A percentile compares a stretch with the other conserved stretches of the same genome.
Evolutionary conservation across 2,329 filamentous ascomycete species (phyloP).

Genomic region (Thelonectria discophora): DNA sequence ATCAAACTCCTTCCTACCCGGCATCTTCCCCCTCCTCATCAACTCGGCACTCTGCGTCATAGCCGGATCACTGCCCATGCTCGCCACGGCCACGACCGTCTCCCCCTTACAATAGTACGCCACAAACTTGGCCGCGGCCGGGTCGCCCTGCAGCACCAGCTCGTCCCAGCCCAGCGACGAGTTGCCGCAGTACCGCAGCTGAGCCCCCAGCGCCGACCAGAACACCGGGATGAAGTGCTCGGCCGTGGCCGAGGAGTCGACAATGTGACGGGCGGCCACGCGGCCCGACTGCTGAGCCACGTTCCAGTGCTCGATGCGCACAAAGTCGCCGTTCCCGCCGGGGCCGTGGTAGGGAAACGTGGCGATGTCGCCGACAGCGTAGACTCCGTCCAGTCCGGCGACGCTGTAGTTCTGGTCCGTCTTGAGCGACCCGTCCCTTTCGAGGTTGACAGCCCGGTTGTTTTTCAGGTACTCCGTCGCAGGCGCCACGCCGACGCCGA

Average conservation of each 20-base stretch:
- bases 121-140: conserved; percentile 81
- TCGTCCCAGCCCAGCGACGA: conserved; percentile 85
- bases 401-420: conserved; percentile 85
- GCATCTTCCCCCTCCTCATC: conserved; percentile 86
- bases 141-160: conserved; percentile 79
- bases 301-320: conserved; percentile 98
- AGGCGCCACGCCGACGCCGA: conserved; percentile 88
- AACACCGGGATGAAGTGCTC: conserved; percentile 91
- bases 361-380: conserved; percentile 93
- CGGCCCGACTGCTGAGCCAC: conserved; percentile 94
- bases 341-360: conserved; percentile 95
- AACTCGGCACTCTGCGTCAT: conserved; percentile 85
- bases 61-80: conserved; percentile 88
- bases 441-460: conserved; percentile 74
- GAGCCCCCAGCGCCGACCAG: conserved; percentile 91
- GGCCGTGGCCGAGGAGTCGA: conserved; percentile 66
- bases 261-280: conserved; percentile 79
- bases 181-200: conserved; percentile 94
- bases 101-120: conserved; percentile 91
- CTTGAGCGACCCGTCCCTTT: conserved; percentile 84
- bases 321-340: conserved; percentile 75
- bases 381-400: conserved; percentile 80
- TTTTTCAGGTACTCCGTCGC: conserved; percentile 83
- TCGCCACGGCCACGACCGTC: conserved; percentile 87
- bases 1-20: conserved; percentile 78